Base-by-base conservation (phyloP, 176 grass and related monocot genomes). In the Melocanna baccifera region DNA sequence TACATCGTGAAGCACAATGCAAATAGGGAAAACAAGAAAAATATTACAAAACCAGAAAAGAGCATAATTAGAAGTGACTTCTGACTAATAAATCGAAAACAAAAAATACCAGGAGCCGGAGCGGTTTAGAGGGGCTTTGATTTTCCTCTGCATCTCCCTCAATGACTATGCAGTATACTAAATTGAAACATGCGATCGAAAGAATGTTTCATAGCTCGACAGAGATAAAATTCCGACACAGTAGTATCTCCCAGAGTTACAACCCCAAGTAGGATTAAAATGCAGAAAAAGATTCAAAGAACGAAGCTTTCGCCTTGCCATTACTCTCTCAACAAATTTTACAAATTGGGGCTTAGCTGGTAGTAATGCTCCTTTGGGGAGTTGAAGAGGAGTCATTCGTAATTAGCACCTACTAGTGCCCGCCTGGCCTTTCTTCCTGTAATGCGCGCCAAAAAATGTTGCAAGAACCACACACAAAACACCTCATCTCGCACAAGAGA, bases 301-400 rank as follows among this genome's bases (percentile, higher is more conserved):
- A 86, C 78, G 55, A 56, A 52, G 69, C 76, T 62, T 62, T 81
- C 3, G 4, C 53, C 66, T 65, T 86, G 64, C 67, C 87, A 62
- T 42, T 34, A 57, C 72, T 55, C 50, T 46, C 79, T 39, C 0
- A 20, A 7, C 55, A 36, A 10, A 81, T 71, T 86, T 71, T 86
- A 67, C 88, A 90, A 3, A 30, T 19, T 66, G 87, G 3, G 2
- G 8, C 3, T 58, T 48, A 68, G n/a, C 70, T 28, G 11, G 9
- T 16, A 22, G 47, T 30, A 62, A 52, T 67, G 29, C 13, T 51
- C 30, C 71, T 9, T 16, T 16, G 42, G 43, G 42, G 34, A 76
- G 64, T 39, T 28, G 80, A 41, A 71, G 65, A 58, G 0, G 55
- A 67, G 0, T 67, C 2, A 0, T 56, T 73, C 50, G 32, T 70